Evolutionary conservation across 2,329 filamentous ascomycete species (phyloP).

Genomic region (Tolypocladium paradoxum): DNA sequence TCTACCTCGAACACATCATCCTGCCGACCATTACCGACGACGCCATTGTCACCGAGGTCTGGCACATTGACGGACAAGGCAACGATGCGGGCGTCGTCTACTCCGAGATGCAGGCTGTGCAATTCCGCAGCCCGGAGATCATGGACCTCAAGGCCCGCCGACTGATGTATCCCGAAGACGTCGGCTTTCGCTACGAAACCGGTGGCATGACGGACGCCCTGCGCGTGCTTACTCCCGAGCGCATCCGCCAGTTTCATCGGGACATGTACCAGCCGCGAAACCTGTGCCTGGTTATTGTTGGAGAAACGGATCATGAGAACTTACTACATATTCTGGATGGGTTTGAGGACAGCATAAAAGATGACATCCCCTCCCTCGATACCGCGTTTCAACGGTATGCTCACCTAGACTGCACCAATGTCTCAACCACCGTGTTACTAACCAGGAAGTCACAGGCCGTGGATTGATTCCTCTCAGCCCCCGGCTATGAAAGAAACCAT

Average conservation of each 20-base stretch:
- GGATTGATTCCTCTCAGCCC: constrained; percentile 78
- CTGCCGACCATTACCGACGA: constrained; percentile 87
- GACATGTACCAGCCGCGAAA: constrained; percentile 99
- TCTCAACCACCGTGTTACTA: not conserved
- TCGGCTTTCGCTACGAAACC: constrained; percentile 96
- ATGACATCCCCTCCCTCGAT: constrained; percentile 66
- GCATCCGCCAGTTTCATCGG: constrained; percentile 87
- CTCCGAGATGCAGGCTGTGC: constrained; percentile 95
- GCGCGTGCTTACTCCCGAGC: constrained; percentile 72
- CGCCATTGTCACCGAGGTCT: constrained; percentile 88
- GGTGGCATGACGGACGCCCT: constrained; percentile 92
- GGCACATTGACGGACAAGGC: constrained; percentile 86
- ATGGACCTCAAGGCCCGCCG: constrained; percentile 78
- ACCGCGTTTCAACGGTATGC: constrained; percentile 60
- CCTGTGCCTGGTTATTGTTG: constrained; percentile 81
- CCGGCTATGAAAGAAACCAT: constrained; percentile 61
- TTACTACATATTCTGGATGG: constrained; percentile 72
- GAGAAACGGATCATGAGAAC: constrained; percentile 75
- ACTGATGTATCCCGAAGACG: constrained; percentile 74
- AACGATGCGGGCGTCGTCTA: constrained; percentile 97
- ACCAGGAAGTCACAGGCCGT: constrained; percentile 41
- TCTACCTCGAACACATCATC: constrained; percentile 91
- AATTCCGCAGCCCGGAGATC: constrained; percentile 73
- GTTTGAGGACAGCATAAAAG: constrained; percentile 79
- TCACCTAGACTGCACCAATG: too few relatives aligned